Percentiles rank a stretch among this genome's conserved stretches.
These are phyloP conservation scores for Lachancea nothofagi DNA, from an alignment of 805 yeast species.

Conservation along the genomic window DNA sequence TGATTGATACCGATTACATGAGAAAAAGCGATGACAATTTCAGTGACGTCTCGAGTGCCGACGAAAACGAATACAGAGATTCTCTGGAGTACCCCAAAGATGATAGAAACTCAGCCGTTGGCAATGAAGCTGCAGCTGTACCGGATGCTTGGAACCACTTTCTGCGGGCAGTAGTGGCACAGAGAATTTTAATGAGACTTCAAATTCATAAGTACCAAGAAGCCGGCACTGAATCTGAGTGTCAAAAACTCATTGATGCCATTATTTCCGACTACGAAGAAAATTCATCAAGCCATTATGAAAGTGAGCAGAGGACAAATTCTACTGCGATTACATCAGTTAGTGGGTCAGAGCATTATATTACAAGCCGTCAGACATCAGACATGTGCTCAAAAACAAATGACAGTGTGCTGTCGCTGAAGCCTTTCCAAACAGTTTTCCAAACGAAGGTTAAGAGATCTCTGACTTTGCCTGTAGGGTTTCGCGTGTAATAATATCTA, in stretches of 20 bases:
- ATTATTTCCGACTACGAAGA: conserved; percentile 14
- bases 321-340: conserved; percentile 5
- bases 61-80: conserved; percentile 5
- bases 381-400: conserved; percentile 2
- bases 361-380: background rate
- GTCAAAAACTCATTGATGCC: conserved; percentile 12
- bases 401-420: conserved; percentile 20
- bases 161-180: conserved; percentile 23
- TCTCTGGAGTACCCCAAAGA: conserved; percentile 12
- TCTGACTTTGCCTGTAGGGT: conserved; percentile 29
- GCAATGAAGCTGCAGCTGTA: conserved; percentile 4
- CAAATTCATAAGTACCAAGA: conserved; percentile 25
- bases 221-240: conserved; percentile 7
- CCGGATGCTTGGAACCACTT: conserved; percentile 18
- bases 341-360: background rate
- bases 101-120: conserved; percentile 3
- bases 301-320: conserved; percentile 2
- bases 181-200: conserved; percentile 25
- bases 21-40: conserved; percentile 4
- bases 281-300: conserved; percentile 7
- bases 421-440: conserved; percentile 8
- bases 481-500: conserved; percentile 22
- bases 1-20: conserved; percentile 18
- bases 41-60: conserved; percentile 2
- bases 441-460: conserved; percentile 22